Evolutionary conservation across 495 filamentous ascomycete genomes (phyloP), one percentile per base, ranked within the genome.

Genomic region (Lophiostoma macrostomum): DNA sequence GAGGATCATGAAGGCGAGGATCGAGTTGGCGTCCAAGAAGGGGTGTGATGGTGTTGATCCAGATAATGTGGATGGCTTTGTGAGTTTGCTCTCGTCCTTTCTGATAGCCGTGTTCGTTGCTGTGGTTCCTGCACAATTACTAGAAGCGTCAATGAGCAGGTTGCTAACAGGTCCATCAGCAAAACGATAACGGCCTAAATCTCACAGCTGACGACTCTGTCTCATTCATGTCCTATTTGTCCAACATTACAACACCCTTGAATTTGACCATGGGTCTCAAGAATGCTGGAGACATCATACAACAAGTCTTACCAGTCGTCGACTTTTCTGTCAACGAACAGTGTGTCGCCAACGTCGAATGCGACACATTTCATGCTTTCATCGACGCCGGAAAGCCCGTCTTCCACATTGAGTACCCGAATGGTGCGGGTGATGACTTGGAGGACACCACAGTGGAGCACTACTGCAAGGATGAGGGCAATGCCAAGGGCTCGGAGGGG

Each of bases 281-380:
- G 69, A 88, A 88, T 53, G 78, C 76, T 0, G 78, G 71, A 1
- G 73, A 68, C 12, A 81, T 89, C 47, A 77, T 88, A 34, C 60
- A 70, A 18, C 53, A 69, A 0, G 80, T 86, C 0, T 62, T 87
- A 4, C 58, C 65, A 6, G 69, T 77, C 1, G 78, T 83, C 61
- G 75, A 87, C 53, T 89, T 84, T 73, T 73, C 71, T 12, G 83
- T 89, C 39, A 86, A 88, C 65, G 85, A 89, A 72, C 80, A 88
- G 66, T 89, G 85, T 63, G 79, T 77, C 2, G 63, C 80, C 62
- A 77, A 78, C 38, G 52, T 71, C 5, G 80, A 84, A 58, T 87
- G 84, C 55, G 70, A 70, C 23, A 71, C 64, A 1, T 86, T 80
- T 57, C 63, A 67, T 1, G 65, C 78, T 19, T 87, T 87, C 58